Evolutionary conservation across 345 rosid species (phyloP).

Genomic region (Hibiscus tridactylites): DNA sequence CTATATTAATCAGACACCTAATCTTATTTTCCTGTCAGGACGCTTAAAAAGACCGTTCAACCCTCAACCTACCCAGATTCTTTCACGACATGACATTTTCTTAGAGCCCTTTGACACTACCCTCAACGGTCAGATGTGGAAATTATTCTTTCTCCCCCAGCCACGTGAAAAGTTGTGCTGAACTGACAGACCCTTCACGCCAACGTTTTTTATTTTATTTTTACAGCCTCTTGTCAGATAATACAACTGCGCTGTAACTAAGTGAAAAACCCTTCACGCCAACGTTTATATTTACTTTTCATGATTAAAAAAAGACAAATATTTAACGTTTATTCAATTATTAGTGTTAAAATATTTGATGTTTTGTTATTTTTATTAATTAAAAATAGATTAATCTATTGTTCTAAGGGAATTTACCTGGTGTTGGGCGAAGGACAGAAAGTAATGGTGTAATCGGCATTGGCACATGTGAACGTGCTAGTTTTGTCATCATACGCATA

Average conservation of each 20-base stretch:
- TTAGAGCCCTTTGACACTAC: background rate
- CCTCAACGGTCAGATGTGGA: background rate
- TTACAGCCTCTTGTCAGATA: too few relatives aligned
- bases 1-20: background rate
- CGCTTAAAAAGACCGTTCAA: background rate
- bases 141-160: background rate
- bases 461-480: constrained; percentile 91
- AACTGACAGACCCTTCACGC: background rate
- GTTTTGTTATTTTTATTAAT: too few relatives aligned
- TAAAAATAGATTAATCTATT: too few relatives aligned
- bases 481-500: constrained; percentile 89
- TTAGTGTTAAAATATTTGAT: too few relatives aligned
- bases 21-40: background rate
- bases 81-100: background rate
- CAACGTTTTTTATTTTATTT: background rate
- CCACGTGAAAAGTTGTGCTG: background rate
- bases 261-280: too few relatives aligned
- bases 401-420: constrained; percentile 34
- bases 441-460: constrained; percentile 62
- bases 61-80: background rate
- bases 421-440: constrained; percentile 77
- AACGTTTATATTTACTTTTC: too few relatives aligned
- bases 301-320: too few relatives aligned
- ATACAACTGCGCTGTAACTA: too few relatives aligned
- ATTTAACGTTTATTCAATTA: too few relatives aligned